Conservation (phyloP, 306 rosid genomes). For the Trichosanthes truncata region DNA sequence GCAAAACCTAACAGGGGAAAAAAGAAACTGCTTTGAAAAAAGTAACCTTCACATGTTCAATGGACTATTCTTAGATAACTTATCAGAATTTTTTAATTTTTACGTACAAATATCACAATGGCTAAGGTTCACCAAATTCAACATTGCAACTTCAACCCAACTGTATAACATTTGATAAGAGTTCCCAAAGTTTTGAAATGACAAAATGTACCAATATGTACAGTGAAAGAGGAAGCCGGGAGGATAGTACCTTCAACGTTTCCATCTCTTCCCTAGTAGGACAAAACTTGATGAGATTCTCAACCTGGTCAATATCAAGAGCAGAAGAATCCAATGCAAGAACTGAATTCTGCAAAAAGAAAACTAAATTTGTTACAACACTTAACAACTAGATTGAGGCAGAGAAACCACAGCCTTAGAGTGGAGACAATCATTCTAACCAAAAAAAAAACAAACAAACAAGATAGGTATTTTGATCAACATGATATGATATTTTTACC, state of each 20-base stretch:
- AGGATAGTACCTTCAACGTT: slow-evolving; percentile 49
- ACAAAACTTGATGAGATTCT: slow-evolving; percentile 93
- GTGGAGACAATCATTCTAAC: background rate
- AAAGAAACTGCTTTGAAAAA: background rate
- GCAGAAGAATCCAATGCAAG: slow-evolving; percentile 52
- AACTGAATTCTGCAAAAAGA: slow-evolving; percentile 37
- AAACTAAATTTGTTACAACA: background rate
- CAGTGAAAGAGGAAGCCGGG: background rate
- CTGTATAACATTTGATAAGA: background rate
- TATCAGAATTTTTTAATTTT: background rate
- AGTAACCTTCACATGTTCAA: background rate
- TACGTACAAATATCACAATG: background rate
- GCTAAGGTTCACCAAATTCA: background rate
- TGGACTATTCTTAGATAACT: background rate
- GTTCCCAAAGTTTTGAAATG: background rate
- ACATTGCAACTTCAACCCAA: background rate
- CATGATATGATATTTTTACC: background rate
- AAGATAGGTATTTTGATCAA: background rate
- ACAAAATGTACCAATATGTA: background rate
- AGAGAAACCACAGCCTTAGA: background rate
- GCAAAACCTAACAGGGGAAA: background rate
- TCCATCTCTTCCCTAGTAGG: slow-evolving; percentile 98
- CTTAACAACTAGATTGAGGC: background rate
- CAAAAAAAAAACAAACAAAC: background rate
- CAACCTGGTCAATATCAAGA: slow-evolving; percentile 78